phyloP scores from a whole-genome alignment of 1,139 yeast genomes.

The Geotrichum histeridarum region DNA sequence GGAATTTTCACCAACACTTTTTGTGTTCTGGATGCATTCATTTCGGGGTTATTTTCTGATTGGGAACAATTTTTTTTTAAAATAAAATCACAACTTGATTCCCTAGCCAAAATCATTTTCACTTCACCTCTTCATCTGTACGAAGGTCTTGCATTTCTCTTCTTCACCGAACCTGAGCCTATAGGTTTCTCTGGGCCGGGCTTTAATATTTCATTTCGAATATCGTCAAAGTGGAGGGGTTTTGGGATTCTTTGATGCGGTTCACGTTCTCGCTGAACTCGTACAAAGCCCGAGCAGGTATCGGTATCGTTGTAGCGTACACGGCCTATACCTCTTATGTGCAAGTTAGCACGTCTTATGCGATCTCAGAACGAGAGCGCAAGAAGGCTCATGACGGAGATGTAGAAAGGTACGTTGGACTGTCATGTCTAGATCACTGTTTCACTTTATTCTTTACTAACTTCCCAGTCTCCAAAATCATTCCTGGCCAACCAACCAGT shows the following conservation, averaged over 20 bases:
- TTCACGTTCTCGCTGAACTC: constrained; percentile 16
- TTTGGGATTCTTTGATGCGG: constrained; percentile 12
- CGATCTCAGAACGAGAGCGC: constrained; percentile 51
- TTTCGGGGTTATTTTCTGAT: no score
- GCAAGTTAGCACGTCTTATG: constrained; percentile 50
- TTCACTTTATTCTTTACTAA: constrained; percentile 11
- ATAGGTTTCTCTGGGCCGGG: neutral
- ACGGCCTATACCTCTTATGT: constrained; percentile 64
- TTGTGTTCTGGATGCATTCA: no score
- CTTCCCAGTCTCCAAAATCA: constrained; percentile 32
- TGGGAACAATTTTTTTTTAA: no score
- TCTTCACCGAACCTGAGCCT: no score
- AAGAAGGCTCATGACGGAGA: constrained; percentile 23
- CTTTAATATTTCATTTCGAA: neutral
- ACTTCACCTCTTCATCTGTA: neutral
- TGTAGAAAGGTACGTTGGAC: constrained; percentile 16
- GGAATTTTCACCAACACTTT: no score
- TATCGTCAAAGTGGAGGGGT: constrained; percentile 6
- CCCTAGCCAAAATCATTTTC: no score
- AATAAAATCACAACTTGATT: no score
- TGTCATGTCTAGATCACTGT: neutral
- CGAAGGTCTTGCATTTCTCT: neutral
- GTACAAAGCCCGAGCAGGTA: constrained; percentile 40
- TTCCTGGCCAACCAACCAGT: constrained; percentile 37
- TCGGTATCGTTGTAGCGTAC: constrained; percentile 57